Conservation (phyloP, 495 filamentous ascomycete species). For the Penicillium egyptiacum region DNA sequence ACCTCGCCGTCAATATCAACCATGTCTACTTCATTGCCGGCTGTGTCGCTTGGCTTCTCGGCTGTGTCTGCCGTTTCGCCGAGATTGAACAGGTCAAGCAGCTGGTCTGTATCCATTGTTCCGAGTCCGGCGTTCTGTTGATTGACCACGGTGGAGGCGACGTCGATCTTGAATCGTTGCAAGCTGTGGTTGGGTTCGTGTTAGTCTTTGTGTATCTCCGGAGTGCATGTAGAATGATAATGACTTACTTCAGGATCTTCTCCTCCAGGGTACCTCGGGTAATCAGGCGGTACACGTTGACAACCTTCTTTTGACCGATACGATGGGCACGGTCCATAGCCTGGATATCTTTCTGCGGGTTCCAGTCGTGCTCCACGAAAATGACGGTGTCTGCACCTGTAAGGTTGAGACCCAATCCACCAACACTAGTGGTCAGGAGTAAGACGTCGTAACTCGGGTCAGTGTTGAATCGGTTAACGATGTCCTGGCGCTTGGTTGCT, state of each 20-base stretch:
- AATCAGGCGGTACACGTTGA: conserved; percentile 97
- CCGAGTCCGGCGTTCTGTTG: conserved; percentile 95
- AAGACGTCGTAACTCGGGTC: conserved; percentile 94
- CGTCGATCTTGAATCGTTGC: conserved; percentile 99
- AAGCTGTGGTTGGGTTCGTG: conserved; percentile 53
- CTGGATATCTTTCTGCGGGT: conserved; percentile 97
- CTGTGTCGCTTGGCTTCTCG: conserved; percentile 56
- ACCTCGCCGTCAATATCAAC: conserved; percentile 91
- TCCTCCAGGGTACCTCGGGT: conserved; percentile 95
- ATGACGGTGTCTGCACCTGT: conserved; percentile 98
- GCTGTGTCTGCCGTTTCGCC: conserved; percentile 73
- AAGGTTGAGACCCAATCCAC: conserved; percentile 90
- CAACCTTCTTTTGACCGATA: conserved; percentile 98
- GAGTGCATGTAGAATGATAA: not conserved
- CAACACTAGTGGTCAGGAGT: conserved; percentile 89
- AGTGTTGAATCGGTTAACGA: conserved; percentile 97
- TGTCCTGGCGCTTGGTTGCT: conserved; percentile 85
- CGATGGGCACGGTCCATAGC: conserved; percentile 98
- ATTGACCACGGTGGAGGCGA: conserved; percentile 96
- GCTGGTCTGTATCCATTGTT: conserved; percentile 97
- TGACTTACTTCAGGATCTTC: conserved; percentile 86
- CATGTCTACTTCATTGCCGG: conserved; percentile 81
- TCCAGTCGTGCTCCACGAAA: conserved; percentile 99
- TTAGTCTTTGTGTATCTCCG: conserved; percentile 20
- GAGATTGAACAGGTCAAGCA: conserved; percentile 93